Percentiles rank a stretch among this genome's conserved stretches.
Conservation (phyloP, 345 rosid genomes). For the Eucalyptus shirleyi region DNA sequence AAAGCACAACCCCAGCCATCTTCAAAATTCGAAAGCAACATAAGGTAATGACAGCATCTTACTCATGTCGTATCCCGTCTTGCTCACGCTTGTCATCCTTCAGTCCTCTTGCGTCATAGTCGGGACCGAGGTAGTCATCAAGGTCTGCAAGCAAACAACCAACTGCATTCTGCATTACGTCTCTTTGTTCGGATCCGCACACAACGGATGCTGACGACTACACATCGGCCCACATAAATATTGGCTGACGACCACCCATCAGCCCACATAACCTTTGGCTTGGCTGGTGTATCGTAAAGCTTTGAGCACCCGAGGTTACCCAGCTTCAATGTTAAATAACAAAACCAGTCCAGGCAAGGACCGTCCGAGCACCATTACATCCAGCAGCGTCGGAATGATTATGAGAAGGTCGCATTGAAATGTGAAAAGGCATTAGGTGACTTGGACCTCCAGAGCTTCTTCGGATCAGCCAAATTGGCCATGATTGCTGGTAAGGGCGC, state of each 20-base stretch:
- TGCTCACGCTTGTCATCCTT: background rate
- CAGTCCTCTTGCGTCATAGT: background rate
- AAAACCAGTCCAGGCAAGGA: background rate
- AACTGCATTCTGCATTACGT: conserved; percentile 8
- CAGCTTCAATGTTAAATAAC: background rate
- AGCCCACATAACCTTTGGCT: too few species aligned
- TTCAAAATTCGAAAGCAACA: background rate
- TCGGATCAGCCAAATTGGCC: too few species aligned
- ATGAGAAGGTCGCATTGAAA: too few species aligned
- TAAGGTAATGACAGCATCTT: background rate
- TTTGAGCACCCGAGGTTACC: conserved; percentile 1
- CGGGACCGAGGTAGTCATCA: background rate
- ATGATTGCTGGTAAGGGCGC: too few species aligned
- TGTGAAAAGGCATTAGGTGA: too few species aligned
- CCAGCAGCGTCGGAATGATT: too few species aligned
- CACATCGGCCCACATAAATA: too few species aligned
- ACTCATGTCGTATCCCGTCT: background rate
- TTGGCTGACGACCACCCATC: conserved; percentile 3
- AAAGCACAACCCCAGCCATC: background rate
- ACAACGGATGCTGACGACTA: conserved; percentile 9
- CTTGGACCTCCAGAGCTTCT: too few species aligned
- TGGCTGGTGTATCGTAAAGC: conserved; percentile 5
- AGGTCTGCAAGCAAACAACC: background rate
- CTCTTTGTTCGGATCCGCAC: conserved; percentile 18
- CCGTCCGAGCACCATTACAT: background rate